Evolutionary conservation across 768 basidiomycete genomes (phyloP).

Genomic region (Leccinum variicolor): DNA sequence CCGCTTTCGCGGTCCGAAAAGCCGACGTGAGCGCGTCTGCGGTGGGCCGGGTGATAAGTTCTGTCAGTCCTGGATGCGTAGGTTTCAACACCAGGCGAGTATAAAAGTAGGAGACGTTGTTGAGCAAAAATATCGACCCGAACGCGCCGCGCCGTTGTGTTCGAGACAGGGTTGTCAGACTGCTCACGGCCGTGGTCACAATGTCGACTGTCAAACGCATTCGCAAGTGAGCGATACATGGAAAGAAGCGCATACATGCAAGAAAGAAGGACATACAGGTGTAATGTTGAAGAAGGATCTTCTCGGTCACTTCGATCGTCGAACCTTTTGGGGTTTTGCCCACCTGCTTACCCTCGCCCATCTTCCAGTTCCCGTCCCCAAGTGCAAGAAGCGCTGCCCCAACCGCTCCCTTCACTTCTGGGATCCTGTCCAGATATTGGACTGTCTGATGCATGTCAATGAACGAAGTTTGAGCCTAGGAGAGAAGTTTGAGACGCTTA

Average conservation of each 20-base stretch:
- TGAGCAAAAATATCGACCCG: conserved; percentile 74
- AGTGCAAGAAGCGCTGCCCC: conserved; percentile 62
- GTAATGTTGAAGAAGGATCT: conserved; percentile 68
- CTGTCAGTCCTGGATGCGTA: conserved; percentile 40
- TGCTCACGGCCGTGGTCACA: conserved; percentile 59
- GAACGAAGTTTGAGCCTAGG: background rate
- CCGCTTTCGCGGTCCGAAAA: conserved; percentile 79
- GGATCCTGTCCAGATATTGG: conserved; percentile 65
- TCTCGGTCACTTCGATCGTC: conserved; percentile 52
- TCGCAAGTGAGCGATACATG: background rate
- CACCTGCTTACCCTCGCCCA: conserved; percentile 78
- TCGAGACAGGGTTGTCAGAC: conserved; percentile 61
- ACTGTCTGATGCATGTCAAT: conserved; percentile 48
- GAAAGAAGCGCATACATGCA: background rate
- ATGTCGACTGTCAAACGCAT: conserved; percentile 57
- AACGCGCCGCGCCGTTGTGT: conserved; percentile 60
- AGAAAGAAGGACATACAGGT: conserved; percentile 48
- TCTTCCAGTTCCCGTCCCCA: conserved; percentile 89
- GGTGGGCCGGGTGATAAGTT: conserved; percentile 58
- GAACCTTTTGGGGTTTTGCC: conserved; percentile 41
- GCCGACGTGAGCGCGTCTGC: conserved; percentile 62
- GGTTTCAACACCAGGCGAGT: conserved; percentile 55
- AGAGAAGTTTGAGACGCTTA: conserved; percentile 28
- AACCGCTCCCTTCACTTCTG: conserved; percentile 66
- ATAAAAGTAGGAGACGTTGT: conserved; percentile 73